phyloP scores from a whole-genome alignment of 2,329 filamentous ascomycete species.

The Stemphylium lycopersici region DNA sequence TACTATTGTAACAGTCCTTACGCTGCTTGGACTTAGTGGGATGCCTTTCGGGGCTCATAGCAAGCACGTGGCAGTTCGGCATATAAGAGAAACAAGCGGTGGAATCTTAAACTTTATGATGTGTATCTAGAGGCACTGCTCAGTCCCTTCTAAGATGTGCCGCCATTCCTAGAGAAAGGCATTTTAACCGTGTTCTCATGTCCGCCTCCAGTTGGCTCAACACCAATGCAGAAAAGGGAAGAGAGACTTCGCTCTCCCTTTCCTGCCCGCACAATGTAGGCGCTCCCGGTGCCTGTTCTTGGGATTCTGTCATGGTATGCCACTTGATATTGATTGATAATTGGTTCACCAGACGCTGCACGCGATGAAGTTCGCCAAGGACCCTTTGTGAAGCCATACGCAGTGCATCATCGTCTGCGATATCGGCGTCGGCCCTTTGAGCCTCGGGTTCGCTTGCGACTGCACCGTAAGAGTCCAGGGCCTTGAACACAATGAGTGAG shows the following conservation, averaged over 20 bases:
- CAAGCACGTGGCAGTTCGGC: not conserved
- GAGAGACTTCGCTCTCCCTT: not conserved
- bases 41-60: not conserved
- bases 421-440: not conserved
- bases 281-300: not conserved
- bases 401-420: not conserved
- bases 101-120: not conserved
- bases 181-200: not conserved
- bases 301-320: not conserved
- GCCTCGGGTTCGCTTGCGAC: not conserved
- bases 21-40: too few relatives aligned
- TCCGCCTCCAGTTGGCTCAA: not conserved
- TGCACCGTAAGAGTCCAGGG: not conserved
- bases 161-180: not conserved
- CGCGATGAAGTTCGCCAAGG: not conserved
- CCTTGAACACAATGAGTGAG: not conserved
- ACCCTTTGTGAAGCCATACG: not conserved
- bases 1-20: too few relatives aligned
- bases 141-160: not conserved
- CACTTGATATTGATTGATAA: not conserved
- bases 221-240: not conserved
- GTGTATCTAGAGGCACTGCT: not conserved
- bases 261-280: not conserved
- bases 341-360: not conserved
- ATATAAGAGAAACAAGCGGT: not conserved